Evolutionary conservation across 768 basidiomycete species (phyloP).

Genomic region (Tylopilus sp.): DNA sequence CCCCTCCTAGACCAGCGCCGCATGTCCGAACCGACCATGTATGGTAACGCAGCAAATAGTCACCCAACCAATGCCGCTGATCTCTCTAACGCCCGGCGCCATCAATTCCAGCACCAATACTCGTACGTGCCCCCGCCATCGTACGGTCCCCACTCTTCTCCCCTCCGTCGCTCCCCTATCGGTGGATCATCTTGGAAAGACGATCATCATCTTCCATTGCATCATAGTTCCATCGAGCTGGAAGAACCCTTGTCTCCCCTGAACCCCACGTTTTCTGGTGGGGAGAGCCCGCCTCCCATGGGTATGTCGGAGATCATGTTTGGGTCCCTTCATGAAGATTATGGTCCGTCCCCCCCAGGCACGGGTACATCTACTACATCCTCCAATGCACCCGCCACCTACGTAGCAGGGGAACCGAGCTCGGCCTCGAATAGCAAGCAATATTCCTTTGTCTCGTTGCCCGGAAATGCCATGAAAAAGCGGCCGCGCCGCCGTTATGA

Average conservation of each 20-base stretch:
- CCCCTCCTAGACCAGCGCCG: slow-evolving; percentile 55
- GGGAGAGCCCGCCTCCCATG: slow-evolving; percentile 34
- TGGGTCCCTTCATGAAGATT: slow-evolving; percentile 45
- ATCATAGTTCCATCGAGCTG: slow-evolving; percentile 34
- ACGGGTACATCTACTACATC: slow-evolving; percentile 60
- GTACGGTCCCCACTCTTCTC: slow-evolving; percentile 37
- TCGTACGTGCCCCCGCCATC: slow-evolving; percentile 34
- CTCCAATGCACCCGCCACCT: slow-evolving; percentile 37
- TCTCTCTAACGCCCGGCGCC: slow-evolving; percentile 34
- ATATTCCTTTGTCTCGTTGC: slow-evolving; percentile 78
- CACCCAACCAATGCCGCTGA: slow-evolving; percentile 32
- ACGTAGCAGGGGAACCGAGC: slow-evolving; percentile 19
- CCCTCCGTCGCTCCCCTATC: slow-evolving; percentile 45
- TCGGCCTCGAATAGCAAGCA: slow-evolving; percentile 56
- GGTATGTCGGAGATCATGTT: slow-evolving; percentile 34
- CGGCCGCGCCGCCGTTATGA: slow-evolving; percentile 85
- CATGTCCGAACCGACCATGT: slow-evolving; percentile 64
- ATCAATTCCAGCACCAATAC: slow-evolving; percentile 42
- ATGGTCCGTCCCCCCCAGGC: slow-evolving; percentile 60
- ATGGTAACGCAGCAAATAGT: slow-evolving; percentile 40
- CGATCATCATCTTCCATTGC: slow-evolving; percentile 30
- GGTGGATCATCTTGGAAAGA: slow-evolving; percentile 33
- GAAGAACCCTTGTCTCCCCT: slow-evolving; percentile 55
- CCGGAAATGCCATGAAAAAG: slow-evolving; percentile 79
- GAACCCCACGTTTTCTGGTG: slow-evolving; percentile 50